Base-by-base conservation (phyloP, 352 stramenopile genomes). In the Phytophthora citrophthora region DNA sequence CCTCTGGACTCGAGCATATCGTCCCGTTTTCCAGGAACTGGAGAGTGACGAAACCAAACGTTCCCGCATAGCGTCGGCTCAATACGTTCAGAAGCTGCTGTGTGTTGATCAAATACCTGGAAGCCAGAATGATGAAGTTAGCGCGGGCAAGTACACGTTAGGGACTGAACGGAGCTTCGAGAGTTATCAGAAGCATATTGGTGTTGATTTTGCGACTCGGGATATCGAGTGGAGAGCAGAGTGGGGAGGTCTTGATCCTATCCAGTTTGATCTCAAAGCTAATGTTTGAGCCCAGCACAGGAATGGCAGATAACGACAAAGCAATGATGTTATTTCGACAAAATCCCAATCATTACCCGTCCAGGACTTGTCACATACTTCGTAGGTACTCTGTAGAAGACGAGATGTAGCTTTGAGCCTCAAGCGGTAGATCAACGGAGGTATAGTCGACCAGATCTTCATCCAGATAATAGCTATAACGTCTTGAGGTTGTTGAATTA, bases 1-100 rank as follows among this genome's bases (percentile, higher is more conserved):
- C 53, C 74, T 97, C 40, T 98, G 94, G 93, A 89, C 81, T 31
- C 83, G 94, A 29, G 71, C 59, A 16, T 79, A 95, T 54, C 82
- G 89, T 26, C 83, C 74, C 13, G 81, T 84, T 26, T 96, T 96
- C 44, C 82, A 91, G 34, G 83, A 95, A 36, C 27, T 91, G 15
- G 79, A 89, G 49, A 77, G 58, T 29, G 60, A 77, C 2, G 52
- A 77, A 12, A 77, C 72, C 1, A 50, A 64, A 29, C 2, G 13
- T 1, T 71, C 55, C 27, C 76, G 77, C 1, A 26, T 34, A 48
- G 38, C 54, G 31, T 79, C 76, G 13, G 36, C 67, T 20, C 65
- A 36, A 1, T 77, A 67, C 36, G 61, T 88, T 3, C 62, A 76
- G 13, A 26, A 23, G 1, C 69, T 84, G 24, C 43, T 79, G 7